Percentiles rank a stretch among this genome's conserved stretches.
Conservation (phyloP, 2,329 filamentous ascomycete species). For the Phaeosphaeriaceae sp. region DNA sequence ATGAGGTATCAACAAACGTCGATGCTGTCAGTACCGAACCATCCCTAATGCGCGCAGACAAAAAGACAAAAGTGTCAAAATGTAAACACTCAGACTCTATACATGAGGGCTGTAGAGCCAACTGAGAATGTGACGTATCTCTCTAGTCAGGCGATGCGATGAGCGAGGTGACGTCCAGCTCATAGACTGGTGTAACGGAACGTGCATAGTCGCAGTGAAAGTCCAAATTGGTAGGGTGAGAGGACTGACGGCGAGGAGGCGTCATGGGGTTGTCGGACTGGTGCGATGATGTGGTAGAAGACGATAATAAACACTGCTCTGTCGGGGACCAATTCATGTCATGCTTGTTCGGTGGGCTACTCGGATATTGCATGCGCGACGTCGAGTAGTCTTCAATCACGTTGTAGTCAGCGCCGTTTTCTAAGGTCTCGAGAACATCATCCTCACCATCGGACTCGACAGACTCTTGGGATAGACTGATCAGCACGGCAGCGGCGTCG, state of each 20-base stretch:
- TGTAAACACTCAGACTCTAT: too few species aligned
- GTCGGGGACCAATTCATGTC: neutral
- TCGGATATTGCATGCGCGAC: neutral
- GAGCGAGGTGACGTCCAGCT: slow-evolving; percentile 1
- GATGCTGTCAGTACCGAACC: too few species aligned
- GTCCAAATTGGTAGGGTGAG: neutral
- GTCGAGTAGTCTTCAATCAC: neutral
- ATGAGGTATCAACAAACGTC: too few species aligned
- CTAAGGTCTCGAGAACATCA: neutral
- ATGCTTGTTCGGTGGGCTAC: neutral
- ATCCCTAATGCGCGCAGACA: too few species aligned
- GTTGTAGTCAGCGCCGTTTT: neutral
- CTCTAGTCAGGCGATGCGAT: slow-evolving; percentile 4
- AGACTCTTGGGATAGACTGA: slow-evolving; percentile 4
- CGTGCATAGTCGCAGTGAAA: neutral
- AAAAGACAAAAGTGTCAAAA: too few species aligned
- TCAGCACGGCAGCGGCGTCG: slow-evolving; percentile 9
- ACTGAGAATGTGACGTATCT: neutral
- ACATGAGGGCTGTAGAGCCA: too few species aligned
- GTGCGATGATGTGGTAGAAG: neutral
- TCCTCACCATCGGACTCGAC: neutral
- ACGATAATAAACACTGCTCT: neutral
- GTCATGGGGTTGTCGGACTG: neutral
- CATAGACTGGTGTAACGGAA: neutral
- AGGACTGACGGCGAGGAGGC: neutral